Percentiles rank a stretch among this genome's conserved stretches.
Evolutionary conservation across 441 rosid genomes (phyloP).

Genomic region (Gossypium schwendimanii): DNA sequence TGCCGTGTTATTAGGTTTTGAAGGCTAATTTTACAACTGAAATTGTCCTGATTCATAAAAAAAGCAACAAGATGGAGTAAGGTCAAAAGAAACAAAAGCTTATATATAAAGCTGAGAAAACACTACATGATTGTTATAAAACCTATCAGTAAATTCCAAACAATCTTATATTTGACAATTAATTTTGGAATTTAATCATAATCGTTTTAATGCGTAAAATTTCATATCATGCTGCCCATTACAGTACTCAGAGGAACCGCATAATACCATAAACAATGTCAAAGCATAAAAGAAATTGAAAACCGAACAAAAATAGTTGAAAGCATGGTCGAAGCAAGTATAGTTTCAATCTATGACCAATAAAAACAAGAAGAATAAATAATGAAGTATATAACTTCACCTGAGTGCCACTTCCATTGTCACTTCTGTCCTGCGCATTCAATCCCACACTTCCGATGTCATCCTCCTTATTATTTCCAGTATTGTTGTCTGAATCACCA

Average conservation of each 20-base stretch:
- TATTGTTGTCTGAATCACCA: slow-evolving; percentile 26
- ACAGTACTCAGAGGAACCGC: background rate
- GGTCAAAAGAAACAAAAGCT: background rate
- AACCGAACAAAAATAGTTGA: slow-evolving; percentile 1
- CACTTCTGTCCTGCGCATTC: slow-evolving; percentile 38
- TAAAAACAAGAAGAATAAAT: background rate
- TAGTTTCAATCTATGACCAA: background rate
- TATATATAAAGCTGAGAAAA: background rate
- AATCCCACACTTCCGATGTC: slow-evolving; percentile 28
- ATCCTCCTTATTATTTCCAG: slow-evolving; percentile 33
- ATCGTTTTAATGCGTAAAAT: background rate
- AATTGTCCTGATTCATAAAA: background rate
- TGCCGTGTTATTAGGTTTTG: background rate
- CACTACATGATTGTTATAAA: background rate
- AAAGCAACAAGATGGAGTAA: background rate
- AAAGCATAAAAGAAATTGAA: background rate
- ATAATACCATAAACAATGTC: background rate
- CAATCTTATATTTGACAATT: background rate
- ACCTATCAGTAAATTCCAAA: background rate
- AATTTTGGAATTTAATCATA: background rate
- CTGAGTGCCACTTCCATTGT: slow-evolving; percentile 48
- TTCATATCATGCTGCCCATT: background rate
- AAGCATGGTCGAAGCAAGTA: background rate
- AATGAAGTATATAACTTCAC: slow-evolving; percentile 15
- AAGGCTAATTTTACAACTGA: background rate